phyloP scores from a whole-genome alignment of 805 yeast genomes.

The Candida montana region DNA sequence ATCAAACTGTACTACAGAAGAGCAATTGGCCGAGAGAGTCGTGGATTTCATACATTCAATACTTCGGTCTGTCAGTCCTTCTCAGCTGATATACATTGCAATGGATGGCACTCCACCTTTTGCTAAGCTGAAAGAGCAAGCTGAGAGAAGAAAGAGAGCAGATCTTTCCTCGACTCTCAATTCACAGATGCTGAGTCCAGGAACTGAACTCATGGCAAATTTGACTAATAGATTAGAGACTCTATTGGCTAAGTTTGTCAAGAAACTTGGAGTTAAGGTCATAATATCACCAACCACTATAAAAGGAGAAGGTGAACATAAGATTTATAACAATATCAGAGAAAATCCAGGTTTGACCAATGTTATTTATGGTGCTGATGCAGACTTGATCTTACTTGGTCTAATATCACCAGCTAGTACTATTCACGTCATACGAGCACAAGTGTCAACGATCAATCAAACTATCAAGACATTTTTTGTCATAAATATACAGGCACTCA shows the following conservation, averaged over 20 bases:
- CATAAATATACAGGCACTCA: conserved; percentile 42
- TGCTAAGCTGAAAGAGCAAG: conserved; percentile 93
- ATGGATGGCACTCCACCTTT: conserved; percentile 97
- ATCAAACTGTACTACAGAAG: conserved; percentile 53
- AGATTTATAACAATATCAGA: conserved; percentile 84
- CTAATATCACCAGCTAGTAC: conserved; percentile 81
- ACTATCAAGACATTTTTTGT: conserved; percentile 36
- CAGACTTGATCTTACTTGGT: conserved; percentile 88
- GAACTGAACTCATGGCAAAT: conserved; percentile 87
- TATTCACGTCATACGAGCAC: conserved; percentile 77
- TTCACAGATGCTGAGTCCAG: conserved; percentile 87
- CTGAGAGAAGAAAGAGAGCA: conserved; percentile 84
- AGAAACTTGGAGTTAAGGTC: conserved; percentile 65
- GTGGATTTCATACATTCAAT: neutral
- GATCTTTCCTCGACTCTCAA: conserved; percentile 79
- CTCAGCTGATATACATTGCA: conserved; percentile 79
- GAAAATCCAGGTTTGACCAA: conserved; percentile 68
- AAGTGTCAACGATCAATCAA: conserved; percentile 39
- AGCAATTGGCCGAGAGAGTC: conserved; percentile 68
- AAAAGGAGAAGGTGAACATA: conserved; percentile 98
- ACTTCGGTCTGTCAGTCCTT: conserved; percentile 50
- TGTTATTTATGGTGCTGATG: conserved; percentile 90
- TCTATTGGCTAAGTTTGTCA: conserved; percentile 68
- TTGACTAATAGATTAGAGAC: conserved; percentile 69
- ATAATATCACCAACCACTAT: conserved; percentile 83